These are phyloP conservation scores for Phytophthora meadii DNA, from an alignment of 352 stramenopile species.

Conservation along the genomic window DNA sequence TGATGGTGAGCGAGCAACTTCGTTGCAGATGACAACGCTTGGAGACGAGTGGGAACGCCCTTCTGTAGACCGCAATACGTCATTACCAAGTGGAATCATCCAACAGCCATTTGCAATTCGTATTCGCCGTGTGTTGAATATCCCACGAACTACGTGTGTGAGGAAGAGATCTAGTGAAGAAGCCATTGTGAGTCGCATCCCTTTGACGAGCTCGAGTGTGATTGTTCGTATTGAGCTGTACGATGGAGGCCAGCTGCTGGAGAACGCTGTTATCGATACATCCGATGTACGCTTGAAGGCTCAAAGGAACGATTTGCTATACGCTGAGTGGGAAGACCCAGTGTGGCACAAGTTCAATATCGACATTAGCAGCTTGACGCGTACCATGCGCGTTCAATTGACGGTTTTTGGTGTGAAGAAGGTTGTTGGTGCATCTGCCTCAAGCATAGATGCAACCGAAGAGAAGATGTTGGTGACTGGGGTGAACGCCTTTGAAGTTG, in stretches of 20 bases:
- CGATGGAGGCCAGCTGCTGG: conserved; percentile 74
- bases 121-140: conserved; percentile 85
- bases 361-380: conserved; percentile 69
- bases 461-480: conserved; percentile 85
- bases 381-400: conserved; percentile 80
- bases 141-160: conserved; percentile 73
- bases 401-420: conserved; percentile 81
- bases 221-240: conserved; percentile 83
- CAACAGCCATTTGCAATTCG: conserved; percentile 74
- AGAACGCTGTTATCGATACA: conserved; percentile 76
- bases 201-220: conserved; percentile 68
- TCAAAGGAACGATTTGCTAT: conserved; percentile 76
- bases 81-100: conserved; percentile 61
- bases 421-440: conserved; percentile 49
- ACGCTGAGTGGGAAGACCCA: conserved; percentile 76
- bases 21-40: conserved; percentile 78
- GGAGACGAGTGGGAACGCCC: conserved; percentile 71
- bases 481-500: conserved; percentile 86
- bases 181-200: conserved; percentile 50
- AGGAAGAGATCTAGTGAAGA: conserved; percentile 78
- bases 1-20: conserved; percentile 58
- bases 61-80: conserved; percentile 42
- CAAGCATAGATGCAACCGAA: conserved; percentile 48
- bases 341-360: conserved; percentile 85
- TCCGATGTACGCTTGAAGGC: conserved; percentile 73